These are phyloP conservation scores for Botrytis byssoidea DNA, from an alignment of 2,329 filamentous ascomycete genomes.

Conservation along the genomic window DNA sequence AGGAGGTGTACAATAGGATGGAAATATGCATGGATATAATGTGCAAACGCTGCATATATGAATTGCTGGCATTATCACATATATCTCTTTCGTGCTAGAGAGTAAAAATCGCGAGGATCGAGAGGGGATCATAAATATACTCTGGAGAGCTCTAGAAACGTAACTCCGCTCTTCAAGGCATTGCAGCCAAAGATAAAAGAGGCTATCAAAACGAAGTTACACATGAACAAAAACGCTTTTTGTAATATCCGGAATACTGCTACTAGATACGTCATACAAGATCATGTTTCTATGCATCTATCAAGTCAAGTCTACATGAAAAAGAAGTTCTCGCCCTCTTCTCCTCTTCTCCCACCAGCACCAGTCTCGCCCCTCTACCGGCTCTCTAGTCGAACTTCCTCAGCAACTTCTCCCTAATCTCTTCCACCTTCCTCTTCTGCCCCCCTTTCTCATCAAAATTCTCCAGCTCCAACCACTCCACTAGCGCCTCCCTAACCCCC, in stretches of 20 bases:
- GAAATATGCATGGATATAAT: neutral
- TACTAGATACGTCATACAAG: neutral
- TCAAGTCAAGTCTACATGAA: neutral
- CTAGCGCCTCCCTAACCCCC: constrained; percentile 45
- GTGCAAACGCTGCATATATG: neutral
- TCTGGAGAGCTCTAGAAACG: neutral
- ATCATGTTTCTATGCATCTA: neutral
- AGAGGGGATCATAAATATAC: neutral
- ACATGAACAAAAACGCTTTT: neutral
- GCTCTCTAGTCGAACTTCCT: neutral
- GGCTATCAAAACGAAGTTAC: neutral
- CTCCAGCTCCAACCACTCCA: constrained; percentile 52
- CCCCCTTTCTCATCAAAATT: constrained; percentile 46
- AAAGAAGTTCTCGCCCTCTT: neutral
- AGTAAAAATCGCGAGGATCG: neutral
- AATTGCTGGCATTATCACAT: neutral
- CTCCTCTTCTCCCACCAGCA: neutral
- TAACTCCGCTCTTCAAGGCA: neutral
- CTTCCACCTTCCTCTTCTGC: constrained; percentile 49
- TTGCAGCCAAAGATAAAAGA: neutral
- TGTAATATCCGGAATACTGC: neutral
- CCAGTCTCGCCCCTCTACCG: neutral
- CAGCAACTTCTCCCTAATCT: constrained; percentile 25
- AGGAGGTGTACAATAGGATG: neutral
- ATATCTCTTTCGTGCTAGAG: neutral